Evolutionary conservation across 345 rosid genomes (phyloP).

Genomic region (Melaleuca alternifolia): DNA sequence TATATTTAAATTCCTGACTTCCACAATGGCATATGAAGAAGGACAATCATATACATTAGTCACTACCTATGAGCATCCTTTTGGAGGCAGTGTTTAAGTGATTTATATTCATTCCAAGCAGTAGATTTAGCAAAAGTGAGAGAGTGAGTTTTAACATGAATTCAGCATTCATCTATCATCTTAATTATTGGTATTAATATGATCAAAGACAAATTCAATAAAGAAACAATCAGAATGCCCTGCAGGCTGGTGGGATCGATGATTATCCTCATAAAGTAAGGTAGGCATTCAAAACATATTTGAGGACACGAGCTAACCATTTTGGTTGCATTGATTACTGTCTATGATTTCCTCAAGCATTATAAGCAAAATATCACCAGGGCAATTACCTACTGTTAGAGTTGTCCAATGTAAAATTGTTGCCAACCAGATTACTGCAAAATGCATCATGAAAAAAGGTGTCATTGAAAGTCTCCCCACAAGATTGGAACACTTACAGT

Average conservation of each 20-base stretch:
- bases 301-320: neutral
- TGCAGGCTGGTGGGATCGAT: neutral
- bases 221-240: neutral
- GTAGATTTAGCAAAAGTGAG: neutral
- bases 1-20: neutral
- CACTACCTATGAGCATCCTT: neutral
- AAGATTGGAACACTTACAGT: neutral
- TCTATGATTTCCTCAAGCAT: neutral
- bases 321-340: neutral
- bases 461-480: neutral
- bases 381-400: slow-evolving; percentile 32
- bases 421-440: slow-evolving; percentile 69
- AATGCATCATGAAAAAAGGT: neutral
- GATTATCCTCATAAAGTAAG: neutral
- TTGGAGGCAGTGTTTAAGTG: neutral
- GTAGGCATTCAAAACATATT: neutral
- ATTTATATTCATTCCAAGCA: neutral
- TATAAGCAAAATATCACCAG: neutral
- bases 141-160: neutral
- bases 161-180: neutral
- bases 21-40: neutral
- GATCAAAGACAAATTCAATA: neutral
- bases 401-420: slow-evolving; percentile 41
- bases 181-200: neutral
- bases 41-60: neutral